A percentile compares a stretch with the other conserved stretches of the same genome.
Evolutionary conservation across 2,329 filamentous ascomycete species (phyloP).

Genomic region (Xylariaceae sp.): DNA sequence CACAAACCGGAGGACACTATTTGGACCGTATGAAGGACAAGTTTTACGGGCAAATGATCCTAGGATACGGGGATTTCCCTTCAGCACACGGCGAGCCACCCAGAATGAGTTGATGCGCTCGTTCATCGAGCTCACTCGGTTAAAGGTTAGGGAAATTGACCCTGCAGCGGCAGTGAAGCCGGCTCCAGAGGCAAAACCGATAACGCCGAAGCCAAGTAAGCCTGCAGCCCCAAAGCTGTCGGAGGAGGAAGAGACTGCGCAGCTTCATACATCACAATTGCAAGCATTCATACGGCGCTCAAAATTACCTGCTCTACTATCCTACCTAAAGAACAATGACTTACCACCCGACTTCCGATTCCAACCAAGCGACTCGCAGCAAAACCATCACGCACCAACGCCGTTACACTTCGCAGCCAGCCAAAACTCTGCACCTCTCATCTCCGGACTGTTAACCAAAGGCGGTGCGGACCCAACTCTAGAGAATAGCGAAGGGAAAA

Average conservation of each 20-base stretch:
- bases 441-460: constrained; percentile 73
- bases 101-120: constrained; percentile 92
- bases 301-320: constrained; percentile 81
- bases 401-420: constrained; percentile 83
- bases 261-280: constrained; percentile 84
- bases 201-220: constrained; percentile 45
- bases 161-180: constrained; percentile 52
- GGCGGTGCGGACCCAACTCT: constrained; percentile 71
- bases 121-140: constrained; percentile 87
- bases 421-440: constrained; percentile 74
- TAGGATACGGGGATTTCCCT: constrained; percentile 83
- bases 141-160: constrained; percentile 79
- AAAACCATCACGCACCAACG: constrained; percentile 77
- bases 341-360: constrained; percentile 73
- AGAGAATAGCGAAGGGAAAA: constrained; percentile 72
- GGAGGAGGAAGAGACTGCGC: constrained; percentile 79
- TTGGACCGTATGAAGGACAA: constrained; percentile 87
- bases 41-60: constrained; percentile 76
- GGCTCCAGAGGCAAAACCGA: constrained; percentile 39
- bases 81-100: constrained; percentile 86
- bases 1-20: constrained; percentile 82
- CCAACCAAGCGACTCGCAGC: constrained; percentile 61
- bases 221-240: constrained; percentile 62
- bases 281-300: constrained; percentile 85
- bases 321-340: constrained; percentile 76